Evolutionary conservation across 2,329 filamentous ascomycete genomes (phyloP).

Genomic region (Alternaria dauci): DNA sequence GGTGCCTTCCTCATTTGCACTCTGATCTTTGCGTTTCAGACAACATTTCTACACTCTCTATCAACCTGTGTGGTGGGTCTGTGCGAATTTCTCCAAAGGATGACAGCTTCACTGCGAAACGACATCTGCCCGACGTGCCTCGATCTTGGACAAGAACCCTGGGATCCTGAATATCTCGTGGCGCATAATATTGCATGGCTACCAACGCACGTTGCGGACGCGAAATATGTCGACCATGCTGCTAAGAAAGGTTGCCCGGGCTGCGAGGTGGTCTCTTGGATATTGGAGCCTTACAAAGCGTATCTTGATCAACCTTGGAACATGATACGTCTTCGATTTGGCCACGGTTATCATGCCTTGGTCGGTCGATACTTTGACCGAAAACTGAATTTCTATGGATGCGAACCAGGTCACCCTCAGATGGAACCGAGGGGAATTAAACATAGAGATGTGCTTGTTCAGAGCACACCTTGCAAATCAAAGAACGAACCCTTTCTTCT

Average conservation of each 20-base stretch:
- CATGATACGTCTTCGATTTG: too few species aligned
- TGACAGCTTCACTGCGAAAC: too few species aligned
- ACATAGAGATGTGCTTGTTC: neutral
- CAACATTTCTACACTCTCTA: neutral
- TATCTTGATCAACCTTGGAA: neutral
- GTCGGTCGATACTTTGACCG: too few species aligned
- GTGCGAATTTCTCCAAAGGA: neutral
- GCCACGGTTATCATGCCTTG: too few species aligned
- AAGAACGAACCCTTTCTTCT: rapidly evolving
- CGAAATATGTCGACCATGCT: neutral
- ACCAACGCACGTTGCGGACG: neutral
- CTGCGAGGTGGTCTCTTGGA: neutral
- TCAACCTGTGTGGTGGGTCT: too few species aligned
- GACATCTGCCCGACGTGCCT: neutral
- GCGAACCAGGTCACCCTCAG: neutral
- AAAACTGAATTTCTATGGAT: too few species aligned
- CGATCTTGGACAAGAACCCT: neutral
- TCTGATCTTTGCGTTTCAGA: neutral
- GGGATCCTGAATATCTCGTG: neutral
- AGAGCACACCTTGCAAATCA: neutral
- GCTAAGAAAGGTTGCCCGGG: neutral
- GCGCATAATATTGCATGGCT: neutral
- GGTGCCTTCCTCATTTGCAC: neutral
- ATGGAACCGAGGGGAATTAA: too few species aligned
- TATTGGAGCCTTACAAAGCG: neutral